Evolutionary conservation across 352 stramenopile species (phyloP).

Genomic region (Phytophthora sp.): DNA sequence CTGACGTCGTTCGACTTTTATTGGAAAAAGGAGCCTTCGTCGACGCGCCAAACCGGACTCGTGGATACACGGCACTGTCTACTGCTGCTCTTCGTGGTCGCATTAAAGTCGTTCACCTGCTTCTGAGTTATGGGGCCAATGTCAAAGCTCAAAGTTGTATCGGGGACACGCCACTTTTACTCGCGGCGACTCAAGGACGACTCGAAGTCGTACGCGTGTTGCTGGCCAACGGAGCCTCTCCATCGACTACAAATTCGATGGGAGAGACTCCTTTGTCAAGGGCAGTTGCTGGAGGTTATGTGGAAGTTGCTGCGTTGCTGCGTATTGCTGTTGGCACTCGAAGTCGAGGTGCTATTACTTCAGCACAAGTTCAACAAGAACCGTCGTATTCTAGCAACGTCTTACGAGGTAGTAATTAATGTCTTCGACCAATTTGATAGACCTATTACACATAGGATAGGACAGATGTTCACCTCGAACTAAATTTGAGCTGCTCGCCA

Average conservation of each 20-base stretch:
- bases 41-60: conserved; percentile 35
- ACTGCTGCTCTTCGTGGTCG: conserved; percentile 31
- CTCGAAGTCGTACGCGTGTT: conserved; percentile 31
- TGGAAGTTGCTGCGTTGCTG: conserved; percentile 32
- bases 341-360: conserved; percentile 24
- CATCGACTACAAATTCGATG: conserved; percentile 19
- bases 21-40: conserved; percentile 30
- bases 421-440: conserved; percentile 13
- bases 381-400: not conserved
- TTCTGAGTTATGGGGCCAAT: conserved; percentile 28
- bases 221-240: conserved; percentile 22
- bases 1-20: conserved; percentile 25
- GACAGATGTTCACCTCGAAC: too few species aligned
- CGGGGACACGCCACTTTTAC: conserved; percentile 32
- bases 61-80: conserved; percentile 31
- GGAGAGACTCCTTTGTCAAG: conserved; percentile 34
- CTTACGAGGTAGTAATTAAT: conserved; percentile 12
- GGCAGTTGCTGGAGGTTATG: conserved; percentile 28
- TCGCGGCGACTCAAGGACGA: conserved; percentile 31
- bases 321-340: conserved; percentile 18
- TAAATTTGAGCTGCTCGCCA: too few species aligned
- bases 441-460: too few species aligned
- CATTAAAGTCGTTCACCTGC: conserved; percentile 26
- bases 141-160: conserved; percentile 29
- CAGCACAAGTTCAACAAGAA: conserved; percentile 7